Percentiles rank a stretch among this genome's conserved stretches.
Conservation (phyloP, 768 basidiomycete genomes). For the Boletellus emodensis region DNA sequence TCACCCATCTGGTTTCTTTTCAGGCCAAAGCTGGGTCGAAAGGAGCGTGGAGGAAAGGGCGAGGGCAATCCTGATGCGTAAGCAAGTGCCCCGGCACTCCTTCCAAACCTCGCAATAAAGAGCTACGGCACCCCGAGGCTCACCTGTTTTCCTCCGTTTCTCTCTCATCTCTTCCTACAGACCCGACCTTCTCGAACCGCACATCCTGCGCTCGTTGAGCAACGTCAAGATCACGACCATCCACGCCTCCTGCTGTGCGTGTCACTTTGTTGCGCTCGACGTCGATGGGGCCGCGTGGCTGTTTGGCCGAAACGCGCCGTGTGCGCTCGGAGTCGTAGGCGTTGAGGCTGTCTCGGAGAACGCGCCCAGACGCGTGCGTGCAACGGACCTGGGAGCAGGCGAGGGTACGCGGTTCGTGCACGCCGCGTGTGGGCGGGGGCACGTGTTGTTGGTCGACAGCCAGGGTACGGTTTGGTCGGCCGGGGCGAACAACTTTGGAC, state of each 20-base stretch:
- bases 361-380: conserved; percentile 58
- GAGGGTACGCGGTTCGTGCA: conserved; percentile 62
- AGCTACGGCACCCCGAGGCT: too few relatives aligned
- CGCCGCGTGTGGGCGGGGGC: conserved; percentile 80
- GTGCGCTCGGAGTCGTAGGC: conserved; percentile 58
- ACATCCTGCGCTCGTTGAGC: conserved; percentile 83
- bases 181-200: conserved; percentile 84
- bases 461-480: conserved; percentile 81
- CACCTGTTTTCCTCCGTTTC: not conserved
- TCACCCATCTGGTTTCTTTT: conserved; percentile 10
- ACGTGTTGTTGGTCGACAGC: conserved; percentile 78
- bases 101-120: not conserved
- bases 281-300: conserved; percentile 79
- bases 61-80: conserved; percentile 40
- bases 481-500: conserved; percentile 76
- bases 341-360: conserved; percentile 67
- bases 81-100: conserved; percentile 3
- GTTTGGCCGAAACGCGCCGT: conserved; percentile 79
- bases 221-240: conserved; percentile 73
- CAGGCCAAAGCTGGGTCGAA: conserved; percentile 76
- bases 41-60: conserved; percentile 54
- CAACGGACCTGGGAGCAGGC: conserved; percentile 58
- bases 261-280: conserved; percentile 75
- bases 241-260: conserved; percentile 71
- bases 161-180: conserved; percentile 32